Base-by-base conservation (phyloP, 345 rosid species). In the Eucalyptus tenuipes region DNA sequence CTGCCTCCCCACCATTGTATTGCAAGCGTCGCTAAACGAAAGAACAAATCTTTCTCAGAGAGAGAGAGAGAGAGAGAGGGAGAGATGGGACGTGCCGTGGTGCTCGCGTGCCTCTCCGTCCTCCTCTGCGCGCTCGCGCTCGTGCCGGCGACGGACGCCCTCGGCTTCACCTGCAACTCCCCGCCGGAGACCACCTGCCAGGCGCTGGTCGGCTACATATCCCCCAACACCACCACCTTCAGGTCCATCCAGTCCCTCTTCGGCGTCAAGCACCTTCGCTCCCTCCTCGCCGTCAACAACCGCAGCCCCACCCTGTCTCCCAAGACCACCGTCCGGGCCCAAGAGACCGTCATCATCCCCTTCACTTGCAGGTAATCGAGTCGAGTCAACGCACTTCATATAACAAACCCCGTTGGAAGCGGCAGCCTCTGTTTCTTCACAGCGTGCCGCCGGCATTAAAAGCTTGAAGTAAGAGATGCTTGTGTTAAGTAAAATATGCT, bases 201-300 rank as follows among this genome's bases (percentile, higher is more conserved):
- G 25, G 89, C 94, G 40, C 91, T 94, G 85, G 92, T 95, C 15
- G 98, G 95, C 87, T 96, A 92, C 92, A 88, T 86, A 24, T 53
- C 90, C 89, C 93, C 91, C 71, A 94, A 93, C 93, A 75, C 91
- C 81, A 94, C 97, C 87, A 91, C 95, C 85, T 81, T 93, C 44
- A 50, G 71, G 88, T 87, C 84, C 49, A 92, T 96, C 85, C 91
- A 92, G 53, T 47, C 92, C 87, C 95, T 94, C 86, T 96, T 96
- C 92, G 88, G 91, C 48, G 90, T 96, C 87, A 88, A 55, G 87
- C 86, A 90, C 82, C 90, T 93, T 86, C 88, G 52, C 33, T 90
- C 93, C 45, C 90, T 96, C 88, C 91, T 96, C 86, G 97, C 91
- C 86, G 96, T 94, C 64, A 96, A 96, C 91, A 87, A 88, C 89